Conservation (phyloP, 2,329 filamentous ascomycete species). For the Shiraia bambusicola region DNA sequence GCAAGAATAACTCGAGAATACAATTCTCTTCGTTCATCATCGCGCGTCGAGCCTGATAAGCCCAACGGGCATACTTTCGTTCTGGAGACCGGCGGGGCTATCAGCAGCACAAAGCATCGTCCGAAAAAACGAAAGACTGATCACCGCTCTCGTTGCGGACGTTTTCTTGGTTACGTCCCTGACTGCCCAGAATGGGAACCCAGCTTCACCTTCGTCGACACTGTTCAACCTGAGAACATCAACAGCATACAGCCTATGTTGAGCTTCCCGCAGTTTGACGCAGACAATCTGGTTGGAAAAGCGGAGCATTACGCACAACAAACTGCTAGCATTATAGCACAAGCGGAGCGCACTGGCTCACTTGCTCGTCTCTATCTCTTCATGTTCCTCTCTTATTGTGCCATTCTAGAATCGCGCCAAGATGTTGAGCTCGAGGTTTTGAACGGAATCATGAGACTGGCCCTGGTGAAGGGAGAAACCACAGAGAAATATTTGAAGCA, state of each 20-base stretch:
- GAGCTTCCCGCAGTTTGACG: not conserved
- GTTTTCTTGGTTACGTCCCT: not conserved
- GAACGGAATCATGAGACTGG: not conserved
- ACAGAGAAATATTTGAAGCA: not conserved
- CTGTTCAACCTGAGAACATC: not conserved
- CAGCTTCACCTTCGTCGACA: not conserved
- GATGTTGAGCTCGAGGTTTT: not conserved
- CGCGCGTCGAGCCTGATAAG: not conserved
- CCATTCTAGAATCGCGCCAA: not conserved
- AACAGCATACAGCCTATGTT: not conserved
- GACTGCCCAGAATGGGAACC: not conserved
- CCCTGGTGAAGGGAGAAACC: not conserved
- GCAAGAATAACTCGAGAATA: not conserved
- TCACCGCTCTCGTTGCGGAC: not conserved
- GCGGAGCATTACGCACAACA: not conserved
- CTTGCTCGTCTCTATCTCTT: not conserved
- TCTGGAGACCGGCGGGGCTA: not conserved
- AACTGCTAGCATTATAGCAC: not conserved
- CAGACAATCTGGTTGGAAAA: not conserved
- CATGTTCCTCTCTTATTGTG: not conserved
- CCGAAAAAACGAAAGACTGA: not conserved
- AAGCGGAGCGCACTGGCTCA: not conserved
- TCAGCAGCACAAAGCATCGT: not conserved
- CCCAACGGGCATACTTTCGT: not conserved
- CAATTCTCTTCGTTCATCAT: not conserved